Evolutionary conservation across 768 basidiomycete genomes (phyloP), one percentile per base, ranked within the genome.

Genomic region (Leucogyrophana mollusca): DNA sequence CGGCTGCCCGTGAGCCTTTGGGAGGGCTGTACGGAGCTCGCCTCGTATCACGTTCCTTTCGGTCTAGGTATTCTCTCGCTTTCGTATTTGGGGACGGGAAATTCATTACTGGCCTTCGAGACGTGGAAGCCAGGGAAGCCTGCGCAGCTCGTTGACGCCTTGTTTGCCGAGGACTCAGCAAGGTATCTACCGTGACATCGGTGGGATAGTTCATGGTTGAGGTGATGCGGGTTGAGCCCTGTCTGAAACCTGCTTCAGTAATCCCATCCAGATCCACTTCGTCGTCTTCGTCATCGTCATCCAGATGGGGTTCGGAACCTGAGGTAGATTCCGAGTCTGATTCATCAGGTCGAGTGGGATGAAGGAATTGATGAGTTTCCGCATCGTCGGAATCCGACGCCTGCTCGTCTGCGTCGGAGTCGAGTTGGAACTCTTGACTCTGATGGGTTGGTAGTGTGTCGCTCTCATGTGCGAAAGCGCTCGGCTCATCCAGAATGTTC

Each of bases 381-480:
- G 45, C 55, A 22, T 65, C 63, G 35, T 67, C 65, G 13, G 60
- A 62, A 24, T 66, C 63, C 3, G 51, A 53, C 14, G 60, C 54
- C 7, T 47, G 41, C 22, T n/a, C 35, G 22, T 3, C 42, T 30
- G 27, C 6, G 27, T 30, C 27, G 7, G 6, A 13, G 27, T 30
- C 27, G 13, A 13, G n/a, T n/a, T n/a, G n/a, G n/a, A n/a, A n/a
- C n/a, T 45, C 33, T 4, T 55, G 45, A 3, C 55, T 3, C 1
- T 45, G 51, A 30, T 61, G 51, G 34, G 13, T 51, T 9, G 16
- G 51, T 3, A 55, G 50, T 10, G 22, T 41, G 4, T 41, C 33
- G 16, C 45, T 41, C 16, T 24, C 27, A n/a, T n/a, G 2, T 38
- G 13, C 35, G 13, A 22, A 40, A 10, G 41, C 13, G 7, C 24